Percentiles rank a stretch among this genome's conserved stretches.
Evolutionary conservation across 257 asterid species (phyloP).

Genomic region (Catharanthus roseus): DNA sequence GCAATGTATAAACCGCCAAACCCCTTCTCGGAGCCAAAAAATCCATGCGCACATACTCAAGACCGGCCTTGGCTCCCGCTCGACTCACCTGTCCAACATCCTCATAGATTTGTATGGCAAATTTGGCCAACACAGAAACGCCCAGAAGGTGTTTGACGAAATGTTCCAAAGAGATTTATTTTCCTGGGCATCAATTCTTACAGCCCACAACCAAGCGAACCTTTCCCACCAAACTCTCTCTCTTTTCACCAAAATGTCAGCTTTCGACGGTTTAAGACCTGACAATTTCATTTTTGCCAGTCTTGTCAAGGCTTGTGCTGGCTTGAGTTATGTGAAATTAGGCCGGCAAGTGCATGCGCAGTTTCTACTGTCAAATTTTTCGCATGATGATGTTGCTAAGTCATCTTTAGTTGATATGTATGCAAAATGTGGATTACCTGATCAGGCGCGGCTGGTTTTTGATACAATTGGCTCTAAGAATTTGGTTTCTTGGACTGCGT

Average conservation of each 20-base stretch:
- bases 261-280: conserved; percentile 37
- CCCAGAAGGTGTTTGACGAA: conserved; percentile 64
- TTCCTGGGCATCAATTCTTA: conserved; percentile 80
- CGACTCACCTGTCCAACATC: conserved; percentile 37
- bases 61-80: conserved; percentile 34
- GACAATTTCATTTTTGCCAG: conserved; percentile 63
- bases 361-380: conserved; percentile 42
- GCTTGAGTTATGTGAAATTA: conserved; percentile 28
- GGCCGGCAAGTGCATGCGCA: conserved; percentile 71
- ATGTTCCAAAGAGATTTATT: conserved; percentile 63
- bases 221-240: conserved; percentile 31
- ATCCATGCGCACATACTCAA: conserved; percentile 61
- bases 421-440: conserved; percentile 60
- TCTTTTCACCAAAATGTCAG: conserved; percentile 33
- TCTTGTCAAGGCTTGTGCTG: conserved; percentile 63
- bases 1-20: conserved; percentile 38
- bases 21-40: conserved; percentile 44
- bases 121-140: conserved; percentile 42
- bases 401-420: conserved; percentile 76
- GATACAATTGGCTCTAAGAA: conserved; percentile 43
- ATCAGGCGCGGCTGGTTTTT: conserved; percentile 46
- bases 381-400: conserved; percentile 60
- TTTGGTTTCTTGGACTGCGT: conserved; percentile 60
- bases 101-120: conserved; percentile 52
- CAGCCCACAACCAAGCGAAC: conserved; percentile 54